Evolutionary conservation across 176 grass and related monocot genomes (phyloP).

Genomic region (Tuctoria greenei): DNA sequence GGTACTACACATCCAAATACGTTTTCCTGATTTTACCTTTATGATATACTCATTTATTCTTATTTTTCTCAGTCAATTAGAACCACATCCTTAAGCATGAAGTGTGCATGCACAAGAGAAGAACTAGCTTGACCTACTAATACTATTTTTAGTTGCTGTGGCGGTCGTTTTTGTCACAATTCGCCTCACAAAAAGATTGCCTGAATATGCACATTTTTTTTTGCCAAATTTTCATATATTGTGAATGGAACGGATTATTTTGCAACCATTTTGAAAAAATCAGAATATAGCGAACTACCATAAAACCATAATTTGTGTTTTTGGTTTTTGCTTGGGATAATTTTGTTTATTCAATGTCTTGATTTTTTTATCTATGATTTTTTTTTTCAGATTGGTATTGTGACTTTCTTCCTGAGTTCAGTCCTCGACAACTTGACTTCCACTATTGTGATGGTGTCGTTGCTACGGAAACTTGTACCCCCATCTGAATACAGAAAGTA

Average conservation of each 20-base stretch:
- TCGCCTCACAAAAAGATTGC: neutral
- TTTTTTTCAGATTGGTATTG: constrained; percentile 84
- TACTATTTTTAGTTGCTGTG: neutral
- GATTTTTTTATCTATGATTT: constrained; percentile 10
- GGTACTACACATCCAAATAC: neutral
- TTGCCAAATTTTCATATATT: neutral
- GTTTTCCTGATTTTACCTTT: neutral
- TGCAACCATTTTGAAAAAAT: neutral
- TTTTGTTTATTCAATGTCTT: constrained; percentile 12
- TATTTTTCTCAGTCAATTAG: too few species aligned
- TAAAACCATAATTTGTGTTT: constrained; percentile 2
- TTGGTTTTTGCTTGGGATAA: neutral
- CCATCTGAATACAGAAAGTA: constrained; percentile 96
- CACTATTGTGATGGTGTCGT: constrained; percentile 95
- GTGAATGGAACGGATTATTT: neutral
- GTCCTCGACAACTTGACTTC: constrained; percentile 95
- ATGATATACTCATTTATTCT: neutral
- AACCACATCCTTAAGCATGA: neutral
- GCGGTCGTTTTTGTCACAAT: neutral
- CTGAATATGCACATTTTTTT: neutral
- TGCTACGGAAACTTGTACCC: constrained; percentile 86
- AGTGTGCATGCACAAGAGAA: neutral
- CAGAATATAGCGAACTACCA: neutral
- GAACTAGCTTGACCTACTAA: neutral
- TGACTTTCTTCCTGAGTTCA: constrained; percentile 91